phyloP scores from a whole-genome alignment of 345 rosid species.

The Arabis alpina region DNA sequence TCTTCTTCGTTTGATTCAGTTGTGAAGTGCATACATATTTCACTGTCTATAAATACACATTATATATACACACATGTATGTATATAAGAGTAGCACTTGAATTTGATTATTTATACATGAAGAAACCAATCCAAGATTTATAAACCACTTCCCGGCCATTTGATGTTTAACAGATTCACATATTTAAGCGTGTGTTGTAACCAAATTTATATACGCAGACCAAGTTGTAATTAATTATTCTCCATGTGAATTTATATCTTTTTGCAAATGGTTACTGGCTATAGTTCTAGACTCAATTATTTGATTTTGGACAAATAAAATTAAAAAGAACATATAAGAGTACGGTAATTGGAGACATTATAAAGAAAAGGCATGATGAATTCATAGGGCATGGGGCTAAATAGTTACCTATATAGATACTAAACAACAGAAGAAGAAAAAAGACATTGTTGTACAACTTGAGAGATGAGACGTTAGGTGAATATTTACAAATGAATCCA shows the following conservation, averaged over 20 bases:
- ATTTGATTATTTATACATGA: not conserved
- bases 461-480: conserved; percentile 3
- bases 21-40: conserved; percentile 19
- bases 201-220: conserved; percentile 4
- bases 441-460: conserved; percentile 29
- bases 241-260: not conserved
- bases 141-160: not conserved
- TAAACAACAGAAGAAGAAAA: conserved; percentile 22
- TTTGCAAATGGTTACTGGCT: conserved; percentile 1
- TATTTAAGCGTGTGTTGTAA: conserved; percentile 4
- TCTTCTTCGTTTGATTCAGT: conserved; percentile 27
- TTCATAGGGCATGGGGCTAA: conserved; percentile 19
- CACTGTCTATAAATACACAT: not conserved
- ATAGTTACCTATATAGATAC: conserved; percentile 39
- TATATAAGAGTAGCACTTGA: not conserved
- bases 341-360: not conserved
- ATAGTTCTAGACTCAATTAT: conserved; percentile 1
- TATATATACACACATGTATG: not conserved
- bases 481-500: conserved; percentile 5
- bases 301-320: conserved; percentile 4
- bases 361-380: conserved; percentile 14
- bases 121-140: not conserved
- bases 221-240: not conserved
- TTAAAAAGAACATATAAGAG: not conserved
- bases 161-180: not conserved